phyloP scores from a whole-genome alignment of 805 yeast genomes.

The Pichia paraexigua region DNA sequence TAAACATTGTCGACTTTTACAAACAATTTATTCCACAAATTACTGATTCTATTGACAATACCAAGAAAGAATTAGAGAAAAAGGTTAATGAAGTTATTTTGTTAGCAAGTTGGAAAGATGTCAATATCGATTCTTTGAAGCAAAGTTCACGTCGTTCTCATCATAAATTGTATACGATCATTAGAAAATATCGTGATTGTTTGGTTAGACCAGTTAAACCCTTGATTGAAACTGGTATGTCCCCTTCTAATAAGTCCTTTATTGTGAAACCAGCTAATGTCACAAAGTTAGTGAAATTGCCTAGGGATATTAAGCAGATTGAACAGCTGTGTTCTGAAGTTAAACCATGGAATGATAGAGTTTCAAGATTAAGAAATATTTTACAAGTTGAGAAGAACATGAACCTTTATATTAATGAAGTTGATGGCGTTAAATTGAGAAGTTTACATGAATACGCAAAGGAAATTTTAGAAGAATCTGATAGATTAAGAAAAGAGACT shows the following conservation, averaged over 20 bases:
- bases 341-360: constrained; percentile 47
- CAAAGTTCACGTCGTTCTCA: constrained; percentile 93
- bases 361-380: constrained; percentile 46
- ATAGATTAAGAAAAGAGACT: constrained; percentile 63
- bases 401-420: constrained; percentile 35
- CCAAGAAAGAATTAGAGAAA: constrained; percentile 57
- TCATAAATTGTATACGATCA: constrained; percentile 69
- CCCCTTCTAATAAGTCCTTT: constrained; percentile 8
- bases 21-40: constrained; percentile 52
- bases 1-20: constrained; percentile 57
- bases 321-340: constrained; percentile 27
- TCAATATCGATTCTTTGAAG: constrained; percentile 84
- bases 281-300: not conserved
- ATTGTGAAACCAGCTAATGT: not conserved
- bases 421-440: constrained; percentile 35
- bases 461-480: constrained; percentile 49
- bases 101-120: constrained; percentile 96
- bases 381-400: constrained; percentile 47
- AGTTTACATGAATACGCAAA: constrained; percentile 46
- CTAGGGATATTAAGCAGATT: constrained; percentile 4
- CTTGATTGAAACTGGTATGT: constrained; percentile 53
- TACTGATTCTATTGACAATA: constrained; percentile 34
- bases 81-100: constrained; percentile 78
- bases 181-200: constrained; percentile 69
- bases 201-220: constrained; percentile 43